Base-by-base conservation (phyloP, 805 yeast species). In the Pichia nakasei region DNA sequence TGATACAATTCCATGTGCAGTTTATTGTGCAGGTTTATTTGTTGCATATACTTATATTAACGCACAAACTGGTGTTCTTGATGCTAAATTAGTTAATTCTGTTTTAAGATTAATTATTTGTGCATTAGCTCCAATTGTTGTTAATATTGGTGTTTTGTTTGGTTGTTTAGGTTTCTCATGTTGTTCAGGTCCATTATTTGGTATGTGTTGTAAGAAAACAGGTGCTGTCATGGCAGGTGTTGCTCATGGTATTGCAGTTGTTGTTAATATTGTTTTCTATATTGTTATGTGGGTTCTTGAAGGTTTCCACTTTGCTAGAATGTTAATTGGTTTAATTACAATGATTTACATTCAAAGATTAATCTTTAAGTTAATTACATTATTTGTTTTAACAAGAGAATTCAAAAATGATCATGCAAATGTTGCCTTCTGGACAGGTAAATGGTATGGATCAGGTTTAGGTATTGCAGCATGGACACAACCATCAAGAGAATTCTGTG, bases 351-450 rank as follows among this genome's bases (percentile, higher is more conserved):
- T 85, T 58, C 96, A 94, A 73, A 81, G 97, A 70, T 67, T 84
- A 42, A 64, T 93, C 53, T 85, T 91, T 77, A 88, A 88, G 73
- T 63, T 82, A 56, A 72, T 93, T 73, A 85, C 95, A 11, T 70
- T 82, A 42, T 66, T 78, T 53, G 69, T 81, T 66, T 72, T 94
- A 61, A 86, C 97, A 42, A 81, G 98, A 73, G 99, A 93, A 70
- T 88, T 88, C 74, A 87, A 87, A 80, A 85, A 85, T 57, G 97
- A 91, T 68, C 86, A 82, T 61, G 73, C 97, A 32, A 93, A 93
- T 71, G 84, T 95, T 56, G 97, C 98, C 24, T 93, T 95, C 94
- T 93, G 99, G 99, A 85, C 96, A 46, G 99, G 99, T 75, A 89
- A 88, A 68, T 93, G 99, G 99, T 88, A 89, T 65, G 93, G 95